phyloP scores from a whole-genome alignment of 306 rosid genomes.

The Citrullus mucosospermus region DNA sequence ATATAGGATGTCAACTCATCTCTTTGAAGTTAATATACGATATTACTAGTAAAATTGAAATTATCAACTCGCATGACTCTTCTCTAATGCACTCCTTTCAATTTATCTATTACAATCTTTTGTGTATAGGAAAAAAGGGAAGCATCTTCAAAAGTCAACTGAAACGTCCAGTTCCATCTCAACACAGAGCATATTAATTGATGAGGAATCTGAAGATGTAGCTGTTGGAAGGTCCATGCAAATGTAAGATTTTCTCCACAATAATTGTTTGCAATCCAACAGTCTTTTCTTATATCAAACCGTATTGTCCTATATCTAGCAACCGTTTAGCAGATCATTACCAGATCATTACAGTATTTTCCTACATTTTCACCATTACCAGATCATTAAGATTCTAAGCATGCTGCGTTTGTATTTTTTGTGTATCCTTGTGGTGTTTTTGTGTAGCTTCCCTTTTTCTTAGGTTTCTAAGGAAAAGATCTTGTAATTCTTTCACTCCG shows the following conservation, averaged over 20 bases:
- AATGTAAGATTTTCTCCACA: constrained; percentile 16
- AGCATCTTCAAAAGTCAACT: constrained; percentile 20
- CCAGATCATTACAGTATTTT: neutral
- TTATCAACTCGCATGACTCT: neutral
- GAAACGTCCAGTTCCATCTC: constrained; percentile 19
- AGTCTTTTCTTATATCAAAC: neutral
- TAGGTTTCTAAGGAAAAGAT: no score
- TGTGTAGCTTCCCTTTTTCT: neutral
- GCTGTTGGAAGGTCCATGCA: constrained; percentile 12
- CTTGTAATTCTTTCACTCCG: neutral
- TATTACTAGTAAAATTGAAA: neutral
- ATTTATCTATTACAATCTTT: neutral
- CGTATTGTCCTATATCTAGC: neutral
- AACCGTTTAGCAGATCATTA: neutral
- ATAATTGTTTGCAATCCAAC: neutral
- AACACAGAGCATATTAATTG: constrained; percentile 13
- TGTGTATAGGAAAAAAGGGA: constrained; percentile 31
- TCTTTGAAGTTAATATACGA: neutral
- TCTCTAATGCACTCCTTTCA: neutral
- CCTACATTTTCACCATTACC: no score
- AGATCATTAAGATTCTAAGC: neutral
- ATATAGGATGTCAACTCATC: neutral
- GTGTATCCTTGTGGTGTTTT: neutral
- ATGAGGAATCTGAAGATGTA: constrained; percentile 13
- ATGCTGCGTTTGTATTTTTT: neutral